Base-by-base conservation (phyloP, 2,329 filamentous ascomycete genomes). In the Xylaria sp. region DNA sequence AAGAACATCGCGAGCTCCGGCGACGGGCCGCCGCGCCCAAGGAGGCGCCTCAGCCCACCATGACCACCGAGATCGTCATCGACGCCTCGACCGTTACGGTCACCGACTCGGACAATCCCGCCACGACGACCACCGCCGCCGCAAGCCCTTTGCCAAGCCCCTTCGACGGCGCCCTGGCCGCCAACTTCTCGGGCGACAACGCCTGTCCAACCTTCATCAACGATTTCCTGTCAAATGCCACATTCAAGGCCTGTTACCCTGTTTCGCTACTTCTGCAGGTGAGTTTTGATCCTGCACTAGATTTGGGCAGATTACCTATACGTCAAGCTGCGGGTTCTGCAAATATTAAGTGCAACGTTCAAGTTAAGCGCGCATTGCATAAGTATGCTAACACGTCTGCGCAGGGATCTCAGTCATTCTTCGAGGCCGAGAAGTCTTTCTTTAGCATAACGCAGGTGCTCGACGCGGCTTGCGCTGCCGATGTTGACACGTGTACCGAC, bases 251-350 rank as follows among this genome's bases (percentile, higher is more conserved):
- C 61, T 98, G 95, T 82, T 89, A 94, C 73, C 93, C 95, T 0
- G 85, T 98, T 66, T 97, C 94, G 0, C 85, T 97, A 75, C 87
- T 98, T 72, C 84, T 98, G 10, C 89, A 92, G 84, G 92, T 93
- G 82, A 77, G 87, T 77, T 10, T 39, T 36, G 43, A 60, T 20
- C 43, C 13, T 18, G 8, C 23, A 36, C 31, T 46, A 2, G 5
- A 8, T 49, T 41, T 3, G 15, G 28, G 8, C 33, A 36, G 18
- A 46, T 46, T 54, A 8, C 39, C 28, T 12, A 33, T 52, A 36
- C 49, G 28, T 31, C 28, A 39, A 36, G 51, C 23, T 25, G 13
- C 55, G 39, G 13, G 13, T 1, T 9, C 23, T 41, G 18, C 54
- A 58, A 46, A 7, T 13, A n/a, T 23, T 28, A 15, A 23, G 28